Percentiles rank a stretch among this genome's conserved stretches.
These are phyloP conservation scores for Cyberlindnera nakhonratchasimensis DNA, from an alignment of 805 yeast species.

Conservation along the genomic window DNA sequence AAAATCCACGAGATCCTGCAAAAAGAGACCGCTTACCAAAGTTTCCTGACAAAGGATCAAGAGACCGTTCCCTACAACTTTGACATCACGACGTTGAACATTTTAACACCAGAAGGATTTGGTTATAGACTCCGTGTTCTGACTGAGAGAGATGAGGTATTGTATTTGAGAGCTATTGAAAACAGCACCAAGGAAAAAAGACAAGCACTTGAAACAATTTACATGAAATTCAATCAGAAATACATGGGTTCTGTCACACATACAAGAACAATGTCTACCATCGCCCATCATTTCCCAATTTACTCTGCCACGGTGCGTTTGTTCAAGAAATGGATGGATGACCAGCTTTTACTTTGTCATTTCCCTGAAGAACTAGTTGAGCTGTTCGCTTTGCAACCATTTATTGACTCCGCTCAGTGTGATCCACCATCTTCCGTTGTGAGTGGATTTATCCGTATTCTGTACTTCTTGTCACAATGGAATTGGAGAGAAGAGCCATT, in stretches of 20 bases:
- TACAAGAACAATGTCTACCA: conserved; percentile 68
- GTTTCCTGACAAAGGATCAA: conserved; percentile 63
- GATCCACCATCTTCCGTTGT: conserved; percentile 73
- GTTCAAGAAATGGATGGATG: conserved; percentile 86
- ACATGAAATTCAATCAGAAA: conserved; percentile 58
- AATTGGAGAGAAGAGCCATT: conserved; percentile 91
- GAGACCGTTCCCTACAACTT: conserved; percentile 60
- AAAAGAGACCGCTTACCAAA: conserved; percentile 49
- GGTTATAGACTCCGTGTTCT: conserved; percentile 76
- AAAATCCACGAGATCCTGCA: conserved; percentile 52
- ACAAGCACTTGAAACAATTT: conserved; percentile 55
- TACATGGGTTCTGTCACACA: conserved; percentile 73
- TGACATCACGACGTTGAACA: conserved; percentile 52
- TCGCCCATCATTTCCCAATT: conserved; percentile 67
- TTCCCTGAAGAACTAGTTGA: conserved; percentile 79
- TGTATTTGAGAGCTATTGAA: conserved; percentile 68
- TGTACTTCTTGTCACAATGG: conserved; percentile 76
- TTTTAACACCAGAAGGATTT: conserved; percentile 85
- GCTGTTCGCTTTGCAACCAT: conserved; percentile 75
- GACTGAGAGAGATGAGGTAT: conserved; percentile 78
- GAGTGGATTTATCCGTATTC: conserved; percentile 73
- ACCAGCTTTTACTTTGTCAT: conserved; percentile 71
- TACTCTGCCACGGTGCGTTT: conserved; percentile 79
- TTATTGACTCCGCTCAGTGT: conserved; percentile 86
- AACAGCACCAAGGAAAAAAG: conserved; percentile 60